Evolutionary conservation across 768 basidiomycete genomes (phyloP).

Genomic region (Phallus indusiatus): DNA sequence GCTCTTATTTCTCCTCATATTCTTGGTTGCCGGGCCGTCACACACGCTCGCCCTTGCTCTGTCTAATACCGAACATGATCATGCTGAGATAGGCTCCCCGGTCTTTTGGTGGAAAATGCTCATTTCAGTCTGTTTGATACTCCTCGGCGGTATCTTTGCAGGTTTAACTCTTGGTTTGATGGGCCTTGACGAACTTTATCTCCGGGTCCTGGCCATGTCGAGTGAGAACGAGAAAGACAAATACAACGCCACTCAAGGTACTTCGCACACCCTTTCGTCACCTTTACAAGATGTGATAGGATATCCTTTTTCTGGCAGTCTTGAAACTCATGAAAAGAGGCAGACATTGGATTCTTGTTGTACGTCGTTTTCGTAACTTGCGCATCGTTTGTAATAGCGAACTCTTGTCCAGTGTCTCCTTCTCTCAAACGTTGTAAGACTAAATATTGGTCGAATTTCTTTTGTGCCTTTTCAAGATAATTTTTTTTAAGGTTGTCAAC

Average conservation of each 20-base stretch:
- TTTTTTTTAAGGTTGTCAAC: conserved; percentile 51
- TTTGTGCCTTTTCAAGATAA: not conserved
- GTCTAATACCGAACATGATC: not conserved
- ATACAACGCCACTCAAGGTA: conserved; percentile 62
- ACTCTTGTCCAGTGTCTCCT: conserved; percentile 54
- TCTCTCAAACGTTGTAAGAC: conserved; percentile 74
- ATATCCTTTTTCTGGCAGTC: conserved; percentile 21
- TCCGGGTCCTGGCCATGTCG: conserved; percentile 74
- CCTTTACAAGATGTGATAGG: not conserved
- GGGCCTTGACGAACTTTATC: conserved; percentile 87
- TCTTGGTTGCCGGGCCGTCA: not conserved
- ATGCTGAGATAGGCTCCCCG: conserved; percentile 34
- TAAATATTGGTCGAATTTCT: conserved; percentile 1
- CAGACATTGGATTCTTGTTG: conserved; percentile 91
- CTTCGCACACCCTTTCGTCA: not conserved
- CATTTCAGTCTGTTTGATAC: conserved; percentile 59
- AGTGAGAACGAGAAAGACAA: conserved; percentile 67
- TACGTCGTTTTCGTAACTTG: conserved; percentile 25
- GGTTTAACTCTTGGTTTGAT: conserved; percentile 88
- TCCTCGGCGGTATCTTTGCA: conserved; percentile 86
- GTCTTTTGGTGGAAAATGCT: conserved; percentile 70
- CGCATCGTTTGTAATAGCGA: not conserved
- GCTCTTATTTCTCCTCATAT: not conserved
- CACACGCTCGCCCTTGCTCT: not conserved
- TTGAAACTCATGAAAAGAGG: conserved; percentile 35